Base-by-base conservation (phyloP, 352 stramenopile species). In the Pythium phragmitis region DNA sequence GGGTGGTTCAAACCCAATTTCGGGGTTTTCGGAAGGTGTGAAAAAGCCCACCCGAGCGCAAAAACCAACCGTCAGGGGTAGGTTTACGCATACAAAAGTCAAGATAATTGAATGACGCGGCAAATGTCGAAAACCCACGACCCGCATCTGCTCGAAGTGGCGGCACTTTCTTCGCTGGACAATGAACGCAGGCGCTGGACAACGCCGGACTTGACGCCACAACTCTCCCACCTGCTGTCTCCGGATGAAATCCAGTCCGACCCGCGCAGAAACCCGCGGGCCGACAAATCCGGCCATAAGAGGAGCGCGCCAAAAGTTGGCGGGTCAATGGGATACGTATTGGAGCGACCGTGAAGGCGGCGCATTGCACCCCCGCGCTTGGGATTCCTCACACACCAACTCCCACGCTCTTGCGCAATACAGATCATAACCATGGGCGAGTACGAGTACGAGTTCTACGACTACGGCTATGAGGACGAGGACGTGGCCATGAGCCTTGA, bases 401-500 rank as follows among this genome's bases (percentile, higher is more conserved):
- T 51, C 37, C n/a, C 41, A 8, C 54, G n/a, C 34, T 26, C 41
- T 28, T 36, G 13, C 17, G 7, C 37, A 34, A 23, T 14, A 55
- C 26, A 55, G 7, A 19, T 30, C 6, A 39, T 17, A 28, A 60
- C 48, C 39, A 69, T 64, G 62, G 56, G 45, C 63, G 55, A 68
- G 12, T 62, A 68, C 53, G 34, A 69, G 34, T 21, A 91, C 83
- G 72, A 89, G 57, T 89, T 80, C 73, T 73, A 84, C 68, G 73
- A 74, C 55, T 62, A 66, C 39, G 58, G 7, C 11, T 63, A 68
- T 43, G 47, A 73, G 13, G 9, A 73, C 4, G 46, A 65, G 23
- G 53, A 69, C 54, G 57, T 21, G n/a, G 60, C 37, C 58, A 69
- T 65, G 65, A 69, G 57, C 51, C 85, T 94, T 63, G 81, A 81